phyloP scores from a whole-genome alignment of 2,329 filamentous ascomycete species.

The Fusarium irregulare region DNA sequence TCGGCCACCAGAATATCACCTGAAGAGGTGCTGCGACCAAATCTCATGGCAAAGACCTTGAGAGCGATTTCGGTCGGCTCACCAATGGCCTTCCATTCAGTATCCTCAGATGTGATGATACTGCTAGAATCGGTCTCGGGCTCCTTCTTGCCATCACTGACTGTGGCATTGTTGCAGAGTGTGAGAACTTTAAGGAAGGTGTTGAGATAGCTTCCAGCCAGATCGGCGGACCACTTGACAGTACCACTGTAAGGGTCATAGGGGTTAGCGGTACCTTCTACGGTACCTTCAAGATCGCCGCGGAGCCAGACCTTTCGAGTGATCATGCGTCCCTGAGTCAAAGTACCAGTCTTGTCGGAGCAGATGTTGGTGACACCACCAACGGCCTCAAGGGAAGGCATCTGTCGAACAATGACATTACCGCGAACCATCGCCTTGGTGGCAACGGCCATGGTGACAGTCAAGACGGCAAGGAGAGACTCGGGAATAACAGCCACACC shows the following conservation, averaged over 20 bases:
- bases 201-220: conserved; percentile 56
- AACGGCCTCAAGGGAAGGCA: conserved; percentile 73
- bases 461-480: conserved; percentile 75
- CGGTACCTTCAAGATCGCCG: conserved; percentile 62
- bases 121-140: conserved; percentile 60
- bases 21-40: conserved; percentile 63
- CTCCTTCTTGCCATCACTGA: conserved; percentile 61
- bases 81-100: conserved; percentile 69
- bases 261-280: conserved; percentile 67
- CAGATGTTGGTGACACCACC: conserved; percentile 78
- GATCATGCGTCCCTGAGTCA: conserved; percentile 75
- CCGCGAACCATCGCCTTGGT: conserved; percentile 73
- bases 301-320: conserved; percentile 71
- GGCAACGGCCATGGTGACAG: conserved; percentile 76
- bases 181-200: conserved; percentile 66
- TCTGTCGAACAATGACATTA: conserved; percentile 73
- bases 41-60: conserved; percentile 78
- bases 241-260: conserved; percentile 70
- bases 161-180: conserved; percentile 70
- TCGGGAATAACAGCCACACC: conserved; percentile 74
- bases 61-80: conserved; percentile 80
- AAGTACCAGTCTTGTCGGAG: conserved; percentile 77
- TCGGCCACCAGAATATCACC: conserved; percentile 67
- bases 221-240: conserved; percentile 57
- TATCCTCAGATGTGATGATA: conserved; percentile 57